Base-by-base conservation (phyloP, 73 alveolate genomes). In the Paramecium primaurelia region DNA sequence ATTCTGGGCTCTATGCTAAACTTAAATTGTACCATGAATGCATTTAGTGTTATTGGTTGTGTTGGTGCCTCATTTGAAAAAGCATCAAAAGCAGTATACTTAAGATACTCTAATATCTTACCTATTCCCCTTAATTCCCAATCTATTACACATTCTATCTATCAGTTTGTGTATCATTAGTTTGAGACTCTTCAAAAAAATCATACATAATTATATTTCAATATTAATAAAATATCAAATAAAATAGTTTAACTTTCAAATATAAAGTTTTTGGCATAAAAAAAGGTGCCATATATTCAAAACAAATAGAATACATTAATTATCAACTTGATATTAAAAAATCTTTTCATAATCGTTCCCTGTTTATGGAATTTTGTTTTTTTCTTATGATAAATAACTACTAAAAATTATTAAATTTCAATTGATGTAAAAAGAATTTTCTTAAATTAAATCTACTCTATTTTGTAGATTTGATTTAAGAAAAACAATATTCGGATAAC, bases 1-100 rank as follows among this genome's bases (percentile, higher is more conserved):
- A 49, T 49, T 80, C 88, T 36, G 88, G 88, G 30, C 84, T 64
- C 84, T 64, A 64, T 32, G 11, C 8, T 64, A 16, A 64, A 64
- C 69, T 28, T 64, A 6, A 11, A 64, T 32, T 11, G 30, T 64
- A 64, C 84, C 54, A 64, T 51, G 9, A 2, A 64, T 25, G 51
- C 8, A 32, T 32, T 34, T 8, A 14, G 16, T 28, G 22, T 64
- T 11, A 28, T 64, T 28, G 42, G 26, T 64, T 11, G 16, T 30
- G 12, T 64, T 32, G 84, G 28, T 28, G 84, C 49, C 12, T 20
- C 84, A 14, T 64, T 6, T 64, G 45, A 14, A 64, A 64, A 64
- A 32, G 26, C 51, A 28, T 64, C 84, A 64, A 9, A 64, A 6
- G 47, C 51, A 28, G 42, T 1, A 64, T 59, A 64, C 49, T 32